Percentiles rank a stretch among this genome's conserved stretches.
These are phyloP conservation scores for Lathyrus aphaca DNA, from an alignment of 306 rosid species.

Conservation along the genomic window DNA sequence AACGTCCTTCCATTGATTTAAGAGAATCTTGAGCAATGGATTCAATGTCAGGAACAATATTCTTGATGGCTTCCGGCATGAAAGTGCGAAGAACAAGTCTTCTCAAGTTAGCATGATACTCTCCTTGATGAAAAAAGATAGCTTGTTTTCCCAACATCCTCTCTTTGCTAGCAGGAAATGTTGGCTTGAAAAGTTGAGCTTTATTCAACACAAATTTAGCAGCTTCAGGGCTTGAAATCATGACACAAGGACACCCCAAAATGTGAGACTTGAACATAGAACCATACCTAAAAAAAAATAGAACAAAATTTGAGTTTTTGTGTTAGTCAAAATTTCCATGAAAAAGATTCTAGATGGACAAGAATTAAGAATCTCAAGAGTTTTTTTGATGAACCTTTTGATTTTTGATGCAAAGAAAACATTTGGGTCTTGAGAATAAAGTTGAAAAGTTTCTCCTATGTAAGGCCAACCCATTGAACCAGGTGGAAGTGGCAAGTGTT, in stretches of 20 bases:
- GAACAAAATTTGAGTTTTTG: background rate
- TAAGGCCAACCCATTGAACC: constrained; percentile 91
- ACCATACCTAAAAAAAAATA: constrained; percentile 64
- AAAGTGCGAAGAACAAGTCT: constrained; percentile 87
- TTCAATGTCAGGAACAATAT: constrained; percentile 60
- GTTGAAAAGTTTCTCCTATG: constrained; percentile 87
- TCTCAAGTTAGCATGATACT: constrained; percentile 82
- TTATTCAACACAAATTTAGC: constrained; percentile 80
- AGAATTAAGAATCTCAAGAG: background rate
- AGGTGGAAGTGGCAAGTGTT: constrained; percentile 70
- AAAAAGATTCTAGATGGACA: background rate
- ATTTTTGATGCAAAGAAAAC: constrained; percentile 78
- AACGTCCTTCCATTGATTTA: constrained; percentile 65
- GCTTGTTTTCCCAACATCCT: constrained; percentile 97
- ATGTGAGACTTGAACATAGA: constrained; percentile 96
- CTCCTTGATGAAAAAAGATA: constrained; percentile 91
- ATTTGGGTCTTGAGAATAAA: constrained; percentile 94
- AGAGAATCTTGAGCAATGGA: constrained; percentile 68
- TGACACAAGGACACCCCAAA: constrained; percentile 93
- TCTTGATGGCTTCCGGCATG: constrained; percentile 71
- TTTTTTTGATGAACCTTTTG: constrained; percentile 48
- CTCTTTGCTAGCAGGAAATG: constrained; percentile 93
- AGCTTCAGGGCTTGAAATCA: constrained; percentile 92
- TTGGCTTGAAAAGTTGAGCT: constrained; percentile 89
- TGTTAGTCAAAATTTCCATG: background rate